Evolutionary conservation across 192 early-diverging fungal species (phyloP), one percentile per base, ranked within the genome.

Genomic region (Entomortierella parvispora): DNA sequence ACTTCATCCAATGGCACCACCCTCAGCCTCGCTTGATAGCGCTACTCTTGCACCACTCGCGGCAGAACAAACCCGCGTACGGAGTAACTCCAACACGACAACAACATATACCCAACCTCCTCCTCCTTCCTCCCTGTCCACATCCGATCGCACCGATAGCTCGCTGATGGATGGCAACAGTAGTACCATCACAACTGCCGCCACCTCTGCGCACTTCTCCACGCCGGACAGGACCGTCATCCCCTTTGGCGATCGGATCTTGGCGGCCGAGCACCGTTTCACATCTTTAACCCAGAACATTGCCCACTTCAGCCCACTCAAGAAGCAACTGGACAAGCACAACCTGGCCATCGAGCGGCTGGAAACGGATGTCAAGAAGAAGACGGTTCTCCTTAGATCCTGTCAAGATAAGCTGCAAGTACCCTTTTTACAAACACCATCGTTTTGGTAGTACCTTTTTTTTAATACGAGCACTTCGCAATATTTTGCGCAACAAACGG

Each of bases 281-380:
- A 77, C 74, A 20, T 9, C 74, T 11, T 45, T 77, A 25, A 77
- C 74, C 9, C 74, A 77, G 22, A 77, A 77, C 61, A 77, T 77
- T 59, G 65, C 74, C 7, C 74, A 77, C 55, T 77, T 77, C 55
- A 77, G 74, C 55, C 74, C 74, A 4, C 55, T 77, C 45, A 77
- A 77, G 49, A 62, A 15, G 20, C 74, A 68, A 23, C 49, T 77
- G 15, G 74, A 77, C 58, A 77, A 64, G 40, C 74, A 77, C 49
- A 77, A 77, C 29, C 8, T 77, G 6, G 33, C 66, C 12, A 77
- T 77, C 46, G 74, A 77, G 15, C 65, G 66, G 1, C 65, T 77
- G 23, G 74, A 77, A 40, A 59, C 9, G 34, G 74, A 77, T 42
- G 50, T 77, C 54, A 77, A 77, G 66, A 68, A 68, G 29, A 77